phyloP scores from a whole-genome alignment of 2,329 filamentous ascomycete species.

The Diaporthe destruens region DNA sequence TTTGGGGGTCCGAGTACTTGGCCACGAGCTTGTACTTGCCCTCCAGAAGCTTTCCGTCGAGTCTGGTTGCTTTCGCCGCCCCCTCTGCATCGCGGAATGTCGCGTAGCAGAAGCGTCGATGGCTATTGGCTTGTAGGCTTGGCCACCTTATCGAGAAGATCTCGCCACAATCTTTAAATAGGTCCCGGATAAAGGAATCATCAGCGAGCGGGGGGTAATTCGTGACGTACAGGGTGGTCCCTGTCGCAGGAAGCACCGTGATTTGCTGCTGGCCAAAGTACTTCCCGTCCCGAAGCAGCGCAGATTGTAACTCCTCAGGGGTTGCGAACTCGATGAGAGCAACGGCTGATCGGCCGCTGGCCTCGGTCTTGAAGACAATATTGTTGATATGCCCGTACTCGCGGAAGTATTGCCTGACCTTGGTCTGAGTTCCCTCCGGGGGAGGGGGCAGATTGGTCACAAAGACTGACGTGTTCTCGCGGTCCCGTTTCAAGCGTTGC shows the following conservation, averaged over 20 bases:
- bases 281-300: conserved; percentile 85
- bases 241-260: conserved; percentile 78
- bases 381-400: conserved; percentile 89
- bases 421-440: conserved; percentile 74
- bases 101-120: conserved; percentile 94
- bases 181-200: conserved; percentile 74
- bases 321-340: conserved; percentile 89
- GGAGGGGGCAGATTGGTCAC: conserved; percentile 87
- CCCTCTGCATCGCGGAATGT: conserved; percentile 81
- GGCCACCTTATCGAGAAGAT: conserved; percentile 90
- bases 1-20: conserved; percentile 86
- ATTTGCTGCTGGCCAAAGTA: conserved; percentile 81
- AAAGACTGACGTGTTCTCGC: conserved; percentile 89
- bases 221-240: conserved; percentile 87
- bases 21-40: conserved; percentile 77
- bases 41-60: conserved; percentile 79
- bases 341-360: conserved; percentile 70
- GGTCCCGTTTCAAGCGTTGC: conserved; percentile 76
- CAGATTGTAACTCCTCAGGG: conserved; percentile 83
- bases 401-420: conserved; percentile 89
- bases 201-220: conserved; percentile 88
- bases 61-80: conserved; percentile 77
- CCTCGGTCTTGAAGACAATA: conserved; percentile 75
- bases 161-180: conserved; percentile 83
- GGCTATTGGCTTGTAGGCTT: conserved; percentile 88